These are phyloP conservation scores for Phalaenopsis hybrid DNA, from an alignment of 116 monocot species.

Conservation along the genomic window DNA sequence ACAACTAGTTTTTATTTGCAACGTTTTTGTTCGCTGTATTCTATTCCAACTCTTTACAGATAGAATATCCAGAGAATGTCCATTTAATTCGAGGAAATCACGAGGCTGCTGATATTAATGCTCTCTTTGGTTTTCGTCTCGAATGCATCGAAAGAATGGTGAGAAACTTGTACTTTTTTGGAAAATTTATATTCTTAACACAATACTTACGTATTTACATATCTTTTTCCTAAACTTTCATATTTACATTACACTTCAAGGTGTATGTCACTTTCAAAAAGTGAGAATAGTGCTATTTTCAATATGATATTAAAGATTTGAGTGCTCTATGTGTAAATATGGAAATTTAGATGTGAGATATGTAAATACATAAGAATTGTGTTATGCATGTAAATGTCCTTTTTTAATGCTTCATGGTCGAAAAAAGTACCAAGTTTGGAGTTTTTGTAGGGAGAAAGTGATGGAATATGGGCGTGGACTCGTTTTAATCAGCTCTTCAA, in stretches of 20 bases:
- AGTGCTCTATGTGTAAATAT: no score
- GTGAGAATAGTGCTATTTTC: no score
- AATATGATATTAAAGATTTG: no score
- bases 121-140: constrained; percentile 94
- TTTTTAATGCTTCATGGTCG: constrained; percentile 1
- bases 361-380: no score
- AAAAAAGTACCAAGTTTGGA: background rate
- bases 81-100: constrained; percentile 98
- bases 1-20: background rate
- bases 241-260: no score
- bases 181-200: no score
- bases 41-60: constrained; percentile 14
- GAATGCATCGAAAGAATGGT: constrained; percentile 99
- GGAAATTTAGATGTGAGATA: no score
- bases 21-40: background rate
- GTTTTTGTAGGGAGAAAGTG: constrained; percentile 80
- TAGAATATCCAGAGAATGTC: constrained; percentile 84
- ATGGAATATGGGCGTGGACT: constrained; percentile 99
- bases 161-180: constrained; percentile 12
- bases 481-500: constrained; percentile 96
- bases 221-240: no score
- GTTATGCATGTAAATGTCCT: no score
- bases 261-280: no score
- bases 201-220: no score
- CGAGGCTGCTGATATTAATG: constrained; percentile 99